Conservation (phyloP, 179 eudicot species). For the Beta lomatogona region DNA sequence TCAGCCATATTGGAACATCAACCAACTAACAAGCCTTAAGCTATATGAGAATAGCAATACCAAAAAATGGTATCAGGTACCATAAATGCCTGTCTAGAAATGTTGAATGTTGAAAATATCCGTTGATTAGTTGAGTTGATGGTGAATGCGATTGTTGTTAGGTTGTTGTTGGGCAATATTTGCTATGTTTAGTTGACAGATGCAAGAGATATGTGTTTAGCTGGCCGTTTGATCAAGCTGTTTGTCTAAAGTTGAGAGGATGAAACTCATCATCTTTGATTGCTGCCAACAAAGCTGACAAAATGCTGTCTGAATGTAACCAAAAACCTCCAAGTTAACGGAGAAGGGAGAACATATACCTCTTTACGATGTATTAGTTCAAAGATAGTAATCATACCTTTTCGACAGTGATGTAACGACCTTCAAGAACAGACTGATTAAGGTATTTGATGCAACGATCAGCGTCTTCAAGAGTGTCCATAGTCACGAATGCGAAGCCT, state of each 20-base stretch:
- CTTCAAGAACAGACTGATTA: conserved; percentile 90
- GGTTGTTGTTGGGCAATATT: conserved; percentile 86
- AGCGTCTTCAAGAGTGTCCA: conserved; percentile 79
- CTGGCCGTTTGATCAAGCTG: conserved; percentile 95
- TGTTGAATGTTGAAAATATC: conserved; percentile 74
- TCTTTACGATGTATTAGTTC: neutral
- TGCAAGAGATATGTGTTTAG: conserved; percentile 91
- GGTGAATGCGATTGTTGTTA: conserved; percentile 87
- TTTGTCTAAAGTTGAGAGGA: conserved; percentile 77
- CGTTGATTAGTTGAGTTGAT: conserved; percentile 98
- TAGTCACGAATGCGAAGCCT: conserved; percentile 90
- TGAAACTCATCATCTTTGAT: conserved; percentile 95
- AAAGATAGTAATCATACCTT: conserved; percentile 52
- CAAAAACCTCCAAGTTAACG: conserved; percentile 91
- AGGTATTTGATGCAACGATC: conserved; percentile 84
- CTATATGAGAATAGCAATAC: conserved; percentile 41
- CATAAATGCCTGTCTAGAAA: conserved; percentile 87
- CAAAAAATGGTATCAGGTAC: conserved; percentile 64
- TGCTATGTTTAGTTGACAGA: conserved; percentile 96
- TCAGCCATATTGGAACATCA: conserved; percentile 17
- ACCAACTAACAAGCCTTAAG: conserved; percentile 23
- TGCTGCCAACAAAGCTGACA: conserved; percentile 93
- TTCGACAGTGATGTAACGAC: conserved; percentile 94
- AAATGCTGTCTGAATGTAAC: conserved; percentile 92
- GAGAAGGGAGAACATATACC: conserved; percentile 43